phyloP scores from a whole-genome alignment of 1,284 basidiomycete species.

The Ganoderma sp. region DNA sequence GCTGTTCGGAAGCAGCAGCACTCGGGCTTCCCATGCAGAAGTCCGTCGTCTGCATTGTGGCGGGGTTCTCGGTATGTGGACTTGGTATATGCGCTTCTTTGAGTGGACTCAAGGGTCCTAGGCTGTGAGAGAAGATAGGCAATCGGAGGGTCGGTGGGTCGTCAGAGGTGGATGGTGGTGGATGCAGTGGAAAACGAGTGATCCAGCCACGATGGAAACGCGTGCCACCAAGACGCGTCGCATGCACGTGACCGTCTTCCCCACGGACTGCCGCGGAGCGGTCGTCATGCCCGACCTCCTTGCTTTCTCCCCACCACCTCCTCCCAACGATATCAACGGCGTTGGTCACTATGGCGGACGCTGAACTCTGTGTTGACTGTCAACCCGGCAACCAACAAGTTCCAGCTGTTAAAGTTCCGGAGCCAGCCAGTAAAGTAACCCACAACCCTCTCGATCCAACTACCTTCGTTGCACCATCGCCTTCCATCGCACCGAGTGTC shows the following conservation, averaged over 20 bases:
- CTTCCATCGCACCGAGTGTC: slow-evolving; percentile 53
- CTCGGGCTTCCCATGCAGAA: slow-evolving; percentile 34
- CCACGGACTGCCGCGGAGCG: neutral
- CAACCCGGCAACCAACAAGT: slow-evolving; percentile 16
- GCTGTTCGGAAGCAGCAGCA: slow-evolving; percentile 28
- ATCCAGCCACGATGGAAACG: slow-evolving; percentile 22
- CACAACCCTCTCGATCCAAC: slow-evolving; percentile 53
- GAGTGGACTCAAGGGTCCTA: neutral
- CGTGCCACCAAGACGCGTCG: slow-evolving; percentile 28
- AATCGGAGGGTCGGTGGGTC: neutral
- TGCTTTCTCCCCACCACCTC: neutral
- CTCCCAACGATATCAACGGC: neutral
- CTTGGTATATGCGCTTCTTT: neutral
- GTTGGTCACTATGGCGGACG: slow-evolving; percentile 22
- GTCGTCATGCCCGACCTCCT: neutral
- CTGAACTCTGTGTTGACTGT: slow-evolving; percentile 36
- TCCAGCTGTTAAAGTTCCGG: neutral
- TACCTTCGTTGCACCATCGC: slow-evolving; percentile 64
- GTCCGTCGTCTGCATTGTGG: slow-evolving; percentile 34
- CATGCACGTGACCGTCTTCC: slow-evolving; percentile 32
- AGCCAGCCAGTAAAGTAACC: slow-evolving; percentile 6
- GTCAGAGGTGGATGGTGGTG: slow-evolving; percentile 17
- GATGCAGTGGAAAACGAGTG: slow-evolving; percentile 29
- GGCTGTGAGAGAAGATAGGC: neutral
- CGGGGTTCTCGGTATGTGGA: neutral